Percentiles rank a stretch among this genome's conserved stretches.
Evolutionary conservation across 805 yeast genomes (phyloP).

Genomic region (Deakozyma indianensis): DNA sequence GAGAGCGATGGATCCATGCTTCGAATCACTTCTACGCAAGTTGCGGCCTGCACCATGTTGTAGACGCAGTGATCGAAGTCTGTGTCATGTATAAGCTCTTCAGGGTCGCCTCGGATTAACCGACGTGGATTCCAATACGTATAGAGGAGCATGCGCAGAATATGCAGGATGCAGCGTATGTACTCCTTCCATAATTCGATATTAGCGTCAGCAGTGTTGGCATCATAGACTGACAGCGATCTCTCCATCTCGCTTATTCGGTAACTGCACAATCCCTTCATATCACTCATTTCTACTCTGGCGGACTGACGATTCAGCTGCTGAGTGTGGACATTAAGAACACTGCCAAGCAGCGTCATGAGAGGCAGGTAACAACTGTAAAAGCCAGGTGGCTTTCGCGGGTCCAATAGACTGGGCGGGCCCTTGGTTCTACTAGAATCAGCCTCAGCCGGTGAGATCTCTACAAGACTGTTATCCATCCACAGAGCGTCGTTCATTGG

Average conservation of each 20-base stretch:
- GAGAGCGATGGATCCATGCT: neutral
- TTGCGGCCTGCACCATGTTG: neutral
- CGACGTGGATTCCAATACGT: neutral
- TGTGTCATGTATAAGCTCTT: neutral
- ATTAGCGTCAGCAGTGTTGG: neutral
- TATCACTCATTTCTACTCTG: neutral
- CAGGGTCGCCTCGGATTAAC: neutral
- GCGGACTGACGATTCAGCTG: neutral
- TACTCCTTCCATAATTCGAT: neutral
- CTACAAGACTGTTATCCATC: neutral
- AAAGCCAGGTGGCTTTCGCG: neutral
- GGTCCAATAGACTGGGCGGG: neutral
- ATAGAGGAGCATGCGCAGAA: neutral
- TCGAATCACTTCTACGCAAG: neutral
- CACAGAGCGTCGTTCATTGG: neutral
- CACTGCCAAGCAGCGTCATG: neutral
- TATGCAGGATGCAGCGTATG: neutral
- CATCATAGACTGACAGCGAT: neutral
- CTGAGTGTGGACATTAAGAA: neutral
- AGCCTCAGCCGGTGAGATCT: neutral
- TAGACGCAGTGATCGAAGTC: neutral
- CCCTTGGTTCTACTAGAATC: neutral
- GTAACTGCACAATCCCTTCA: neutral
- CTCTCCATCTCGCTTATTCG: neutral
- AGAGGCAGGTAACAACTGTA: neutral